Base-by-base conservation (phyloP, 2,329 filamentous ascomycete genomes). In the Xylariaceae sp. region DNA sequence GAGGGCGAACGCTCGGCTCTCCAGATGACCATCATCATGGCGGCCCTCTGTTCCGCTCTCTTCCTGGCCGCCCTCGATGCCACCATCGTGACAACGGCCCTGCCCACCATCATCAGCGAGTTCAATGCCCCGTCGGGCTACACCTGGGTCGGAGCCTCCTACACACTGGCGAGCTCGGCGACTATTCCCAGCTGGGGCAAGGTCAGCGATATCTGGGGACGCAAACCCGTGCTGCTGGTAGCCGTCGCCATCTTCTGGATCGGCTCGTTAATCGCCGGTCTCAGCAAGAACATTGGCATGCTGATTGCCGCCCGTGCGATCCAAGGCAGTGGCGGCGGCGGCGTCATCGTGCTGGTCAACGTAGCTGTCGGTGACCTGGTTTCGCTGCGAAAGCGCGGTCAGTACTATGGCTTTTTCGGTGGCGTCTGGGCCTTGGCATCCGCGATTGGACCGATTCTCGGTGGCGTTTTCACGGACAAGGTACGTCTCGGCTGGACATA, bases 111-210 rank as follows among this genome's bases (percentile, higher is more conserved):
- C 63, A 79, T 83, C 4, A 73, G 74, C 39, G 78, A 88, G 61
- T 82, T 92, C 62, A 69, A 84, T 50, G 88, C 88, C 4, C 83
- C 83, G 2, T 77, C 82, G 13, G 88, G 88, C 23, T 92, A 92
- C 73, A 82, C 86, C 55, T 92, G 89, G 90, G 86, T 93, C 62
- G 89, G 89, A 11, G 85, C 82, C 44, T 84, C 88, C 2, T 93
- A 89, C 68, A 77, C 91, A 5, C 82, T 92, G 9, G 87, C 85
- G 57, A 87, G 85, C 69, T 85, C 88, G 1, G 82, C 78, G 71
- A 81, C 82, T 1, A 83, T 84, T 0, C 87, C 88, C 0, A 84
- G 87, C 53, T 92, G 88, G 88, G 87, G 86, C 58, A 82, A 83
- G 66, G 68, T 84, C 51, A 80, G 79, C 48, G 82, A 85, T 63